Base-by-base conservation (phyloP, 1,284 basidiomycete genomes). In the Heterobasidion irregulare region DNA sequence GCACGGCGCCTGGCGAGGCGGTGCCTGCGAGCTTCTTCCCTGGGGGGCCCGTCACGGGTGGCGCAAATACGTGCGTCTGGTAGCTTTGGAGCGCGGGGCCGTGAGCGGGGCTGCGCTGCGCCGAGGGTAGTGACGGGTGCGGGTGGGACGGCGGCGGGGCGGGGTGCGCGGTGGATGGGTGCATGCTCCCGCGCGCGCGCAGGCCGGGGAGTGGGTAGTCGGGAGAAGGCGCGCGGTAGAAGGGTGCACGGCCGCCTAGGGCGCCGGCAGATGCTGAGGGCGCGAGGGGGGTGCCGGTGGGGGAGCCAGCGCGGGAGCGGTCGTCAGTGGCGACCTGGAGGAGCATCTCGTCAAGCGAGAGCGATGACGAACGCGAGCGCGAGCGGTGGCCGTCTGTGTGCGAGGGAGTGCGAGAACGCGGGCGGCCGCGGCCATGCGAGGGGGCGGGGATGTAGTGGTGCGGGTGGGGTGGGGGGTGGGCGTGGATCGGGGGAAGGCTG, bases 31-130 rank as follows among this genome's bases (percentile, higher is more conserved):
- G 65, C 69, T 83, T 83, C 70, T 86, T 86, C 9, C 75, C 74
- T 1, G 84, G 83, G 2, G 84, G 82, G 53, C 84, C 85, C 0
- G 80, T 85, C 6, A 86, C 81, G 6, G 82, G 79, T 2, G 83
- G 81, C 8, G 83, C 81, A 63, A 87, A 87, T 4, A 84, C 77
- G 63, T 86, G 84, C 0, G 82, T 83, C 55, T 65, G 65, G 34
- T 61, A 60, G 41, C 57, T 56, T 12, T 15, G 57, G 58, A 18
- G 57, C 44, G 35, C 58, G 56, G 12, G 62, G 38, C 15, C 62
- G 59, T 36, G 59, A 57, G 18, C 57, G 63, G 12, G 38, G 38
- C n/a, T 41, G 38, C 38, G 12, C 38, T 41, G 51, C 62, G 64
- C 26, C 36, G 64, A 58, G 19, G 65, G 64, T 2, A 58, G 59